Percentiles rank a stretch among this genome's conserved stretches.
Conservation (phyloP, 1,284 basidiomycete species). For the Vanrija pseudolonga region DNA sequence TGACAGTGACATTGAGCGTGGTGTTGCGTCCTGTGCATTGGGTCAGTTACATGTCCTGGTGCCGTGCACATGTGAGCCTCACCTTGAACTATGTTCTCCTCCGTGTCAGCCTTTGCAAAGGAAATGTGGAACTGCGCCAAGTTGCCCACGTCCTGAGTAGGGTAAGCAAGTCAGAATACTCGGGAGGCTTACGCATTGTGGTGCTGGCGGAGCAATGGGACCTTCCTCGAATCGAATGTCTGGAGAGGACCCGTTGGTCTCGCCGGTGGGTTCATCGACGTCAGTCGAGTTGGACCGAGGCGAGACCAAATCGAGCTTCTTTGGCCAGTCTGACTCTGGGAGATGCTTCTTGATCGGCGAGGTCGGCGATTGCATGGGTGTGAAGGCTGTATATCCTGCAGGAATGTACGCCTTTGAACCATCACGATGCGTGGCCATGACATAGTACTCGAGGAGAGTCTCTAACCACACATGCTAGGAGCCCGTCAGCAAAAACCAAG, state of each 20-base stretch:
- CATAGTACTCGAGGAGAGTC: constrained; percentile 26
- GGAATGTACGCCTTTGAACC: constrained; percentile 22
- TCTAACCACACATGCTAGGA: constrained; percentile 6
- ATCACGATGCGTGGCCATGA: constrained; percentile 13
- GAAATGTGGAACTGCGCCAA: constrained; percentile 18
- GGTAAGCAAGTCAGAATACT: neutral
- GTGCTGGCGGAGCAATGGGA: too few species aligned
- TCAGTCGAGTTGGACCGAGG: too few species aligned
- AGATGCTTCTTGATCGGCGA: neutral
- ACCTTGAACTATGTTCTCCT: constrained; percentile 9
- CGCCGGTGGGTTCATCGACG: too few species aligned
- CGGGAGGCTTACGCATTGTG: neutral
- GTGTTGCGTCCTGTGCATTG: constrained; percentile 2
- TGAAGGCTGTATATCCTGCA: constrained; percentile 22
- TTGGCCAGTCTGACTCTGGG: too few species aligned
- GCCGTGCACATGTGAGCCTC: neutral
- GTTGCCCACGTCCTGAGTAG: constrained; percentile 23
- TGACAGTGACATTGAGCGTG: constrained; percentile 17
- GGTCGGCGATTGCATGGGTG: constrained; percentile 1
- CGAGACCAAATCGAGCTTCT: too few species aligned
- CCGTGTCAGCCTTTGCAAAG: neutral
- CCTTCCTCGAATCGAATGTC: too few species aligned
- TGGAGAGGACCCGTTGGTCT: too few species aligned
- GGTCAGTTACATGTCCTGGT: neutral
- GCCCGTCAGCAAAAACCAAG: constrained; percentile 5